phyloP scores from a whole-genome alignment of 2,329 filamentous ascomycete genomes.

The Fusarium oxysporum region DNA sequence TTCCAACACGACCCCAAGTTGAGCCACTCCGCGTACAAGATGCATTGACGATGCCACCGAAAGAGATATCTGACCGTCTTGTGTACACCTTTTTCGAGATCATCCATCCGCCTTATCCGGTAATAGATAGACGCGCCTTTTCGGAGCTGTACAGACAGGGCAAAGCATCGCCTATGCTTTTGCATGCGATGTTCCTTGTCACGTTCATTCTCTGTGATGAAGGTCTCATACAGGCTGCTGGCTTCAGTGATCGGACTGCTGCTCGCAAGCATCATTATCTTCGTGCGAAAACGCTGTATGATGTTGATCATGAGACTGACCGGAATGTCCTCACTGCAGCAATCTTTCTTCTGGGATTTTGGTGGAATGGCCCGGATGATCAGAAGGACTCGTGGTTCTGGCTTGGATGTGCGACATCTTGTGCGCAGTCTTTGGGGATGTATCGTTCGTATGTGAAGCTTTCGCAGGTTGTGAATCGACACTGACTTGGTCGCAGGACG shows the following conservation, averaged over 20 bases:
- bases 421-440: conserved; percentile 32
- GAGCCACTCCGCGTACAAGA: conserved; percentile 15
- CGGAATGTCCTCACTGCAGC: conserved; percentile 3
- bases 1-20: neutral
- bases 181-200: conserved; percentile 26
- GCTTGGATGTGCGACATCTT: conserved; percentile 31
- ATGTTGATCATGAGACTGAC: conserved; percentile 32
- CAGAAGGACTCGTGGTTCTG: conserved; percentile 40
- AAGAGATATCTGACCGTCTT: conserved; percentile 22
- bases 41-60: conserved; percentile 9
- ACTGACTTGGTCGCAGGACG: neutral
- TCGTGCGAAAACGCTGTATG: conserved; percentile 28
- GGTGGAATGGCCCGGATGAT: conserved; percentile 38
- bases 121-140: conserved; percentile 16
- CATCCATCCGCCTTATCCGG: conserved; percentile 24
- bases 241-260: conserved; percentile 16
- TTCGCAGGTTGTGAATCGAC: rapidly evolving
- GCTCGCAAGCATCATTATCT: conserved; percentile 36
- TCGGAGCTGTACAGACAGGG: neutral
- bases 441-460: conserved; percentile 21
- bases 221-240: conserved; percentile 13
- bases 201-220: conserved; percentile 25
- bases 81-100: conserved; percentile 17
- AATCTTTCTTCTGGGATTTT: conserved; percentile 28
- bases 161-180: neutral